Base-by-base conservation (phyloP, 177 flowering plant genomes). In the Vitis hybrid region DNA sequence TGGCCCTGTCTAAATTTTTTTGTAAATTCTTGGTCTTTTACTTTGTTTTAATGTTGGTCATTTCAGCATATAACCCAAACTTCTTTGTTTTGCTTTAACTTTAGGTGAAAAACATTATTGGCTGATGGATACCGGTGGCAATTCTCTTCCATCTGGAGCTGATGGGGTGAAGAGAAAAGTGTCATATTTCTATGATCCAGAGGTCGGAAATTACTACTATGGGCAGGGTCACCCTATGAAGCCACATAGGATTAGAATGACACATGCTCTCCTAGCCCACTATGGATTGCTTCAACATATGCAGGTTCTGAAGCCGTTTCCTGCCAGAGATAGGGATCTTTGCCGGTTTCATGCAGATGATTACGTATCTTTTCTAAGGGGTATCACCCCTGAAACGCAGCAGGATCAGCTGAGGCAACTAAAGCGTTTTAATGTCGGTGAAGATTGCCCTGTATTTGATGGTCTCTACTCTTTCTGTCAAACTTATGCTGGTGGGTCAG, bases 171-270 rank as follows among this genome's bases (percentile, higher is more conserved):
- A 83, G 77, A 75, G 85, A 50, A 83, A 78, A 20, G 84, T 83
- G 52, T 71, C 76, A 15, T 83, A 83, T 58, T 83, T 83, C 71
- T 83, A 83, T 53, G 85, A 83, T 66, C 85, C 85, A 18, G 85
- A 83, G 65, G 80, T 80, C 24, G 85, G 85, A 0, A 83, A 83
- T 69, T 83, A 83, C 69, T 82, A 82, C 60, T 82, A 82, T 58
- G 85, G 85, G 3, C 85, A 82, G 30, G 85, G 85, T 17, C 85
- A 82, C 63, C 85, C 85, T 1, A 83, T 83, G 85, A 83, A 83
- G 72, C 84, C 85, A 3, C 84, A 83, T 48, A 74, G 85, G 30
- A 83, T 83, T 50, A 62, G 85, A 1, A 83, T 83, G 85, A 83
- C 85, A 32, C 85, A 83, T 70, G 85, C 85, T 11, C 82, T 83